phyloP scores from a whole-genome alignment of 345 rosid species.

The Sisymbrium altissimum region DNA sequence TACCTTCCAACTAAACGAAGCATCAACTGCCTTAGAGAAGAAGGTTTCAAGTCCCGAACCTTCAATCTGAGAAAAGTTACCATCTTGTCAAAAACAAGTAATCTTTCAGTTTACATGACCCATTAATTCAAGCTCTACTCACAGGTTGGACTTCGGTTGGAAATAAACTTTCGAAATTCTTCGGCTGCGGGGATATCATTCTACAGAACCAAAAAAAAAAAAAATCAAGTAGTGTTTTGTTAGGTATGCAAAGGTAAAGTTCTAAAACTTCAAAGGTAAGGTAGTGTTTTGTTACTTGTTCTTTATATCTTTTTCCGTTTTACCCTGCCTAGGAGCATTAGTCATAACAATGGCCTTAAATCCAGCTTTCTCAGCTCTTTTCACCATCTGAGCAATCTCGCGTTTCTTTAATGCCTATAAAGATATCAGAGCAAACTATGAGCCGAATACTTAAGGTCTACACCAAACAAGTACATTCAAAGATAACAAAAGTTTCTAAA shows the following conservation, averaged over 20 bases:
- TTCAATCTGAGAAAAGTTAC: constrained; percentile 38
- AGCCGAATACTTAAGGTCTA: background rate
- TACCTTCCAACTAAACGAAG: constrained; percentile 81
- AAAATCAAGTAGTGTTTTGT: too few relatives aligned
- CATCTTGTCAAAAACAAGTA: background rate
- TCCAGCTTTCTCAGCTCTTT: constrained; percentile 83
- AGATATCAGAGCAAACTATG: constrained; percentile 1
- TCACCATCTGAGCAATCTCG: constrained; percentile 49
- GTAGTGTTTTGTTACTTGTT: constrained; percentile 52
- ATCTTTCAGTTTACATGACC: background rate
- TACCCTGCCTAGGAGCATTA: constrained; percentile 72
- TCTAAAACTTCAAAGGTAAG: background rate
- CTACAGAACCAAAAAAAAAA: constrained; percentile 37
- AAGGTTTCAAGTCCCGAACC: constrained; percentile 60
- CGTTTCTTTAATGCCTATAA: constrained; percentile 57
- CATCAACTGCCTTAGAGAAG: constrained; percentile 44
- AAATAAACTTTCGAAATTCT: constrained; percentile 66
- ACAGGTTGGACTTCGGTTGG: constrained; percentile 46
- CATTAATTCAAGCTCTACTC: constrained; percentile 36
- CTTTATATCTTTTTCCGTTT: constrained; percentile 84
- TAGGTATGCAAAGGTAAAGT: too few relatives aligned
- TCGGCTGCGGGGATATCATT: constrained; percentile 56
- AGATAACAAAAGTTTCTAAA: background rate
- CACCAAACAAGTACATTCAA: too few relatives aligned
- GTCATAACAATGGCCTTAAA: constrained; percentile 83